Base-by-base conservation (phyloP, 2,329 filamentous ascomycete species). In the Ophiostoma quercus region DNA sequence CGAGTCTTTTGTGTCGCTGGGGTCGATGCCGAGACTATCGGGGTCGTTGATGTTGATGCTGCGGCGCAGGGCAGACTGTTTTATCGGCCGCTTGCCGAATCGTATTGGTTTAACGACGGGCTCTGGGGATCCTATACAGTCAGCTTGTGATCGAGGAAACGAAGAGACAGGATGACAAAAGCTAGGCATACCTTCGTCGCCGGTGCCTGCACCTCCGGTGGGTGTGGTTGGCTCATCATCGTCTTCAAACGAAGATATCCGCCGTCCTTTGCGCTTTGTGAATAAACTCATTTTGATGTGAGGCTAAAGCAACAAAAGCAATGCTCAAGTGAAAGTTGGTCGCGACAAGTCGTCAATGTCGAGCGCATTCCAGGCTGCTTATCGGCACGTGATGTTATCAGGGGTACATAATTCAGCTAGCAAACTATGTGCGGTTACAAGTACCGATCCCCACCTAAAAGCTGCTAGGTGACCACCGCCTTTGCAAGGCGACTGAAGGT, bases 191-290 rank as follows among this genome's bases (percentile, higher is more conserved):
- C 76, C 77, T 74, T 67, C 71, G 51, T 67, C 73, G 1, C 75
- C 70, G 0, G 72, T 67, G 0, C 77, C 54, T 9, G 71, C 68
- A 1, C 73, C 71, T 4, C 68, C 72, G 68, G 1, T 70, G 22
- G 32, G 67, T n/a, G 63, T 66, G 9, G 22, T 47, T 1, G 65
- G 68, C 54, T 82, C 81, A 1, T 88, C 89, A 3, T 91, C 88
- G 14, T 89, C 87, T 63, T 92, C 90, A 60, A 87, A 83, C 0
- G 87, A 82, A 66, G 88, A 90, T 74, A 97, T 91, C 76, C 93
- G 90, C 74, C 91, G 90, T 66, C 91, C 88, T 74, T 95, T 93
- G 73, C 87, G 80, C 75, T 87, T 89, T 1, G 80, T 82, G 70
- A 89, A 88, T 6, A 84, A 79, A 73, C 81, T 84, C 84, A 87